These are phyloP conservation scores for Populus hybrid DNA, from an alignment of 441 rosid genomes.

Conservation along the genomic window DNA sequence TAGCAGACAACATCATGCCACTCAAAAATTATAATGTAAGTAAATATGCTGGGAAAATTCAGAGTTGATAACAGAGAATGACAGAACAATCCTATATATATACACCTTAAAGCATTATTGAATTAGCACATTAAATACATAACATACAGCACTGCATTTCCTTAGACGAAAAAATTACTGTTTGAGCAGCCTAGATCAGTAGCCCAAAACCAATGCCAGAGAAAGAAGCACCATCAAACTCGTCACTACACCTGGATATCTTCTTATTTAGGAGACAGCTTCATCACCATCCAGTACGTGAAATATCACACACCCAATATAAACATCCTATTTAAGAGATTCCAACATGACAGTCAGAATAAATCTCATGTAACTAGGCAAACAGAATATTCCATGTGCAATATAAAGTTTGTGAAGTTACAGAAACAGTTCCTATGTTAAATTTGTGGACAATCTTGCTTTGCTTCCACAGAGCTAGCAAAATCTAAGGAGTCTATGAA, in stretches of 20 bases:
- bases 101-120: slow-evolving; percentile 14
- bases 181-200: slow-evolving; percentile 39
- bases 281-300: slow-evolving; percentile 74
- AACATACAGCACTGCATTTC: slow-evolving; percentile 21
- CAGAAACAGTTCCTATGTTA: slow-evolving; percentile 19
- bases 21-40: not conserved
- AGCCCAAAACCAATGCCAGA: slow-evolving; percentile 44
- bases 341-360: slow-evolving; percentile 68
- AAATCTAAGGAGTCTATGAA: not conserved
- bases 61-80: not conserved
- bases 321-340: slow-evolving; percentile 85
- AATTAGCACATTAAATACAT: slow-evolving; percentile 15
- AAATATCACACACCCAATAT: slow-evolving; percentile 72
- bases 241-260: slow-evolving; percentile 75
- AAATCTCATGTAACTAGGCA: slow-evolving; percentile 38
- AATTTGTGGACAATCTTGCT: slow-evolving; percentile 11
- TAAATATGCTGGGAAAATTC: slow-evolving; percentile 1
- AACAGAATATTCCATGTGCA: slow-evolving; percentile 38
- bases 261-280: slow-evolving; percentile 83
- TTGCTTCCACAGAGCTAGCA: slow-evolving; percentile 7
- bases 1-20: not conserved
- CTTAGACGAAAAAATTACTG: slow-evolving; percentile 29
- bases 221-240: slow-evolving; percentile 54
- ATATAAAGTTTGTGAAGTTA: slow-evolving; percentile 24
- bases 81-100: slow-evolving; percentile 11